Evolutionary conservation across 1,284 basidiomycete genomes (phyloP), one percentile per base, ranked within the genome.

Genomic region (Trametes pubescens): DNA sequence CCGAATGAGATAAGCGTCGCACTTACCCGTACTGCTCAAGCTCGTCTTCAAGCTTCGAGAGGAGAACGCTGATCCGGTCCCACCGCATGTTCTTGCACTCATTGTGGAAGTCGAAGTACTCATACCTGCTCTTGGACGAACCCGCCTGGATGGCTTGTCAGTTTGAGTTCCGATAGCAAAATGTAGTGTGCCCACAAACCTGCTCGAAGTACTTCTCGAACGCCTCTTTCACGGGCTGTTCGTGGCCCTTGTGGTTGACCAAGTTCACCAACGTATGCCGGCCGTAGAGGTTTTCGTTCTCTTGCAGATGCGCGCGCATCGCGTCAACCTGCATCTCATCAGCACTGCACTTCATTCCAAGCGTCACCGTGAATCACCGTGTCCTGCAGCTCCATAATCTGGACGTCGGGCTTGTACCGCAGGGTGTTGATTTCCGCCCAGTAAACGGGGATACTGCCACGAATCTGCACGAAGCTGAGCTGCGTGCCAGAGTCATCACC

Each of bases 341-440:
- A 66, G 49, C 29, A 56, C 67, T 29, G 68, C 29, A 51, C 22
- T 10, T 32, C 32, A 22, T 26, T 29, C 37, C 57, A 58, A 38
- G n/a, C 56, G 16, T 38, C 18, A 26, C 6, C 6, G 11, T 51
- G 34, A 75, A 86, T 68, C 73, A 93, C 93, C 35, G 95, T 93
- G 69, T 94, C 89, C 58, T 90, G 88, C 44, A 94, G 78, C 61
- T 98, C 95, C 95, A 99, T 99, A 68, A 99, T 87, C 78, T 96
- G 94, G 62, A 99, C 80, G 77, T 99, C 98, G 9, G 98, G 98
- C 77, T 96, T 98, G 79, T 99, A 99, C 67, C 96, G 86, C 67
- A 99, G 76, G 53, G 95, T 99, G 79, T 97, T 99, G 74, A 99
- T 83, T 78, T 99, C 97, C 2, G 95, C 94, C 98, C 98, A 99